Percentiles rank a stretch among this genome's conserved stretches.
phyloP scores from a whole-genome alignment of 306 rosid genomes.

The Comarum palustre region DNA sequence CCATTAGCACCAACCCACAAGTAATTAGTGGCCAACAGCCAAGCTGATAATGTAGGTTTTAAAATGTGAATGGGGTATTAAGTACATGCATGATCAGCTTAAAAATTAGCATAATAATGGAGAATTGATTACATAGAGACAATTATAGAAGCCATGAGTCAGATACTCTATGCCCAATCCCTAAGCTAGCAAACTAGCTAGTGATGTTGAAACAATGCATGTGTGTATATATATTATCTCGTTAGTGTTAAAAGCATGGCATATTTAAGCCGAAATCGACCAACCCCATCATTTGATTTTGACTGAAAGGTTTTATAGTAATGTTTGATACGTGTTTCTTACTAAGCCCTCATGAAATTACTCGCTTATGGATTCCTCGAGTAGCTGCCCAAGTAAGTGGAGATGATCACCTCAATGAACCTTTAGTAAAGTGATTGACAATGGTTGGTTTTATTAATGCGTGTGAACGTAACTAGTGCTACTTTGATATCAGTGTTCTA shows the following conservation, averaged over 20 bases:
- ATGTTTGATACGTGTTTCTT: not conserved
- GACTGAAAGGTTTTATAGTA: conserved; percentile 15
- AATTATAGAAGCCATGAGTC: conserved; percentile 61
- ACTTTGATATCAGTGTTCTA: no score
- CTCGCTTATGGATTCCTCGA: conserved; percentile 15
- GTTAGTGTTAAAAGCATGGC: conserved; percentile 31
- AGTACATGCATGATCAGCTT: conserved; percentile 29
- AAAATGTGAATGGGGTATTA: conserved; percentile 23
- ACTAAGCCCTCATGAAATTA: conserved; percentile 15
- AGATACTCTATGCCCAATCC: conserved; percentile 41
- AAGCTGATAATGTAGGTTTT: conserved; percentile 48
- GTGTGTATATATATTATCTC: not conserved
- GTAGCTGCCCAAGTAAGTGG: conserved; percentile 18
- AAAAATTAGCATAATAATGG: conserved; percentile 40
- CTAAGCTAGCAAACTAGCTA: conserved; percentile 32
- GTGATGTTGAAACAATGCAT: not conserved
- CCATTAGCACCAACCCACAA: conserved; percentile 35
- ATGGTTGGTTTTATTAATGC: not conserved
- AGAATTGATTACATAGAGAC: conserved; percentile 46
- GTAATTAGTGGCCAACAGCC: conserved; percentile 79
- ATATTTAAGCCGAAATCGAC: conserved; percentile 29
- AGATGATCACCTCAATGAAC: not conserved
- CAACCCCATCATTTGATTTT: conserved; percentile 28
- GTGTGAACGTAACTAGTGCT: not conserved
- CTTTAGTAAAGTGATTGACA: not conserved